A percentile compares a stretch with the other conserved stretches of the same genome.
Evolutionary conservation across 1,284 basidiomycete genomes (phyloP).

Genomic region (Neonothopanus nambi): DNA sequence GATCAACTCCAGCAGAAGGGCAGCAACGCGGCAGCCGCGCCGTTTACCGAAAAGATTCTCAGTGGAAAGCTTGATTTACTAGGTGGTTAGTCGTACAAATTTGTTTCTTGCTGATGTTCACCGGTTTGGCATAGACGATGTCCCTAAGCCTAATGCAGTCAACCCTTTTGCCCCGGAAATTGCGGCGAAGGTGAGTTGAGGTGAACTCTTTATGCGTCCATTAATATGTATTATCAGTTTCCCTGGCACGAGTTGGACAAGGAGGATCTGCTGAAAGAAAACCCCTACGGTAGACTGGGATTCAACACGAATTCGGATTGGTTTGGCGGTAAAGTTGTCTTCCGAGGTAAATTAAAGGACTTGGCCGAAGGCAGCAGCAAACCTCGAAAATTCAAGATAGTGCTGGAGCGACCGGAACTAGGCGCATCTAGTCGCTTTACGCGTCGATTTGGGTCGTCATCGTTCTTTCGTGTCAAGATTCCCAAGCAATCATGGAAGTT

Average conservation of each 20-base stretch:
- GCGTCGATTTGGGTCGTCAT: constrained; percentile 45
- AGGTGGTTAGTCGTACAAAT: background rate
- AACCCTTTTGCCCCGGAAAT: constrained; percentile 37
- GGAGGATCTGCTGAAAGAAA: constrained; percentile 33
- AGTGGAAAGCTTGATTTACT: constrained; percentile 2
- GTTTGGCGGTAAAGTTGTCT: constrained; percentile 48
- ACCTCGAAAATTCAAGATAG: constrained; percentile 28
- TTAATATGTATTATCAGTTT: constrained; percentile 29
- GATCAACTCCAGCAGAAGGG: constrained; percentile 25
- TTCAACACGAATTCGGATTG: constrained; percentile 34
- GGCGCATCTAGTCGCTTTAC: constrained; percentile 43
- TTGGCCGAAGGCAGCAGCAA: constrained; percentile 6
- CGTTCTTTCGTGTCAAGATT: constrained; percentile 43
- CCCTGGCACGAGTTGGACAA: constrained; percentile 47
- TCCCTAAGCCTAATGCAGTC: background rate
- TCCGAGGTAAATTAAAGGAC: constrained; percentile 32
- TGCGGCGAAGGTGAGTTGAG: constrained; percentile 32
- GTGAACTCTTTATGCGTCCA: background rate
- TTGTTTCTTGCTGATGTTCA: background rate
- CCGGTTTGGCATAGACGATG: background rate
- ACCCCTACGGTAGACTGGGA: constrained; percentile 35
- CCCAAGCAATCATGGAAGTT: constrained; percentile 28
- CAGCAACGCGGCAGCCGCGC: constrained; percentile 30
- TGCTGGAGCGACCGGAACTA: constrained; percentile 39
- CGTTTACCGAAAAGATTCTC: constrained; percentile 24